Base-by-base conservation (phyloP, 371 early-diverging fungal genomes). In the Entomophthora muscae region DNA sequence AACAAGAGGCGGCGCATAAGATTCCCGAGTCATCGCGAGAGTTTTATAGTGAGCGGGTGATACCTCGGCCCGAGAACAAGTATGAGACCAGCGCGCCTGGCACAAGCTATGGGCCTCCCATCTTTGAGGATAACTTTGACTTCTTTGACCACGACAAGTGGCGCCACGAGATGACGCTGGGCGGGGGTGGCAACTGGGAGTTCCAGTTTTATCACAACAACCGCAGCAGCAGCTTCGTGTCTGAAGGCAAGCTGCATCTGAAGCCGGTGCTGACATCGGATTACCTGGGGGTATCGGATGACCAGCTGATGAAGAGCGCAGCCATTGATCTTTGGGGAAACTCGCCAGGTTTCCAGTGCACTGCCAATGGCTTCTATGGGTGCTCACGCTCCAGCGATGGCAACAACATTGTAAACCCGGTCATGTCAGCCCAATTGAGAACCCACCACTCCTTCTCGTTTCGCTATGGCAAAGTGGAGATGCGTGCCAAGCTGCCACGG, bases 361-460 rank as follows among this genome's bases (percentile, higher is more conserved):
- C 71, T 2, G 70, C 69, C 32, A 66, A 70, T 53, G 68, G 60
- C 52, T 65, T 65, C 65, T 75, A 67, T 61, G 84, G 83, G 2
- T 84, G 84, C 60, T 73, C 73, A 57, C 75, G 83, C 28, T 62
- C 66, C 24, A 72, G 78, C 1, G 73, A 78, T 13, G 70, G 70
- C 33, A 79, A 75, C 26, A 78, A 72, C 5, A 81, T 78, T 63
- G 61, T 86, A 62, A 84, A 84, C 55, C 86, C 86, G 1, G 74
- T 86, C 56, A 82, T 79, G 65, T 81, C 82, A 0, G 85, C 83
- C 3, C 66, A 75, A 30, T 60, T 86, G 2, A 64, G 79, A 17
- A 74, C 76, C 0, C 67, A 75, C 26, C 68, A 83, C 22, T 76
- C 78, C 22, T 70, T 76, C 61, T 70, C 77, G 22, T 62, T 80